Evolutionary conservation across 257 asterid genomes (phyloP), one percentile per base, ranked within the genome.

Genomic region (Petunia axillaris): DNA sequence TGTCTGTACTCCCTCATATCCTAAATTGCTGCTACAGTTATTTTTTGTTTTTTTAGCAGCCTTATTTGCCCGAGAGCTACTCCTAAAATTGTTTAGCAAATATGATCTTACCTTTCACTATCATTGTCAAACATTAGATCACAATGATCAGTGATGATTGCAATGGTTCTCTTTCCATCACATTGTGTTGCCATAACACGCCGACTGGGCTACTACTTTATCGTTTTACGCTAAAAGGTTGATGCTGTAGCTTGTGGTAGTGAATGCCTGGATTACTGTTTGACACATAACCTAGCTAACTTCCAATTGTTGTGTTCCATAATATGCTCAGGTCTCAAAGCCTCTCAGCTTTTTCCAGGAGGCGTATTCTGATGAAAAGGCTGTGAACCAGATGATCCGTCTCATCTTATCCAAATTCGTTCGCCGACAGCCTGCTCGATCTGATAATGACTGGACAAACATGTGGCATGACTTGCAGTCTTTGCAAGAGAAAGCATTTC

Each of bases 381-480:
- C 93, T 85, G 94, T 90, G 55, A 96, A 96, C 85, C 98, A 96
- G 91, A 87, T 91, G 60, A 86, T 96, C 80, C 98, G 99, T 74
- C 97, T 96, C 83, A 84, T 94, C 84, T 97, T 94, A 79, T 96
- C 99, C 75, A 96, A 96, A 87, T 93, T 94, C 80, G 85, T 91
- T 83, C 93, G 98, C 70, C 87, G 88, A 83, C 98, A 96, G 84
- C 94, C 94, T 76, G 90, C 91, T 59, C 92, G 94, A 82, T 87
- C 93, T 13, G 99, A 96, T 91, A 91, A 87, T 85, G 99, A 96
- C 79, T 96, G 99, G 99, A 91, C 97, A 82, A 92, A 82, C 83
- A 79, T 91, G 97, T 96, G 99, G 99, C 98, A 87, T 81, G 99
- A 94, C 90, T 84, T 96, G 90, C 95, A 85, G 79, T 89, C 93